These are phyloP conservation scores for Barnettozyma californica DNA, from an alignment of 805 yeast species.

Conservation along the genomic window DNA sequence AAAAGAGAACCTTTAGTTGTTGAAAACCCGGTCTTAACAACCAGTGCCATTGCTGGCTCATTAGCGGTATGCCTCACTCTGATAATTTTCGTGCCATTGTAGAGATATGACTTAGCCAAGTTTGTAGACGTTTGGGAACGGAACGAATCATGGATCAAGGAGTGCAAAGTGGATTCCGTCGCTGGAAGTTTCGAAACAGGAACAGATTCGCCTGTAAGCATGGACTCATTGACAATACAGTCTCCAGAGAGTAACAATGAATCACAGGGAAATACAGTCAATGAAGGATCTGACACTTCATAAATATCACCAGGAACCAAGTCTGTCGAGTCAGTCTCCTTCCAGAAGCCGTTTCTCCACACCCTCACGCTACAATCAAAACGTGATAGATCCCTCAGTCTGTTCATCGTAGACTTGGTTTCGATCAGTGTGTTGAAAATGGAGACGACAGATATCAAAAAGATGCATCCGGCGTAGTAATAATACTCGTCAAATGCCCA, in stretches of 20 bases:
- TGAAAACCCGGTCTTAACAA: constrained; percentile 83
- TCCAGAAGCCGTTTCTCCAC: constrained; percentile 92
- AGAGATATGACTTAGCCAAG: constrained; percentile 72
- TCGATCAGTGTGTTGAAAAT: constrained; percentile 80
- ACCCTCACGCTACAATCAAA: constrained; percentile 82
- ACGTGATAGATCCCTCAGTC: constrained; percentile 68
- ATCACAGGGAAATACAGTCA: constrained; percentile 79
- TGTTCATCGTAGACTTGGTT: constrained; percentile 66
- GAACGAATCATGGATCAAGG: constrained; percentile 50
- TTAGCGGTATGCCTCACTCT: constrained; percentile 64
- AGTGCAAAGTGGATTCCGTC: constrained; percentile 51
- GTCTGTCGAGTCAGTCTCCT: constrained; percentile 65
- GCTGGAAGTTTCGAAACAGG: constrained; percentile 85
- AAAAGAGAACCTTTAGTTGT: constrained; percentile 94
- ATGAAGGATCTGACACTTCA: constrained; percentile 83
- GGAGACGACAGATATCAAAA: constrained; percentile 77
- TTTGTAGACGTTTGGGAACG: constrained; percentile 52
- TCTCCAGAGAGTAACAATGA: constrained; percentile 84
- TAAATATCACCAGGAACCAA: constrained; percentile 95
- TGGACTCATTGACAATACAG: constrained; percentile 94
- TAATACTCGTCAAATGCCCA: constrained; percentile 93
- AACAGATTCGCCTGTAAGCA: constrained; percentile 97
- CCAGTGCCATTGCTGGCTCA: constrained; percentile 74
- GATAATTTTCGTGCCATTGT: constrained; percentile 84
- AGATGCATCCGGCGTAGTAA: constrained; percentile 91